Evolutionary conservation across 2,329 filamentous ascomycete genomes (phyloP), one percentile per base, ranked within the genome.

Genomic region (Trichoderma brevicompactum): DNA sequence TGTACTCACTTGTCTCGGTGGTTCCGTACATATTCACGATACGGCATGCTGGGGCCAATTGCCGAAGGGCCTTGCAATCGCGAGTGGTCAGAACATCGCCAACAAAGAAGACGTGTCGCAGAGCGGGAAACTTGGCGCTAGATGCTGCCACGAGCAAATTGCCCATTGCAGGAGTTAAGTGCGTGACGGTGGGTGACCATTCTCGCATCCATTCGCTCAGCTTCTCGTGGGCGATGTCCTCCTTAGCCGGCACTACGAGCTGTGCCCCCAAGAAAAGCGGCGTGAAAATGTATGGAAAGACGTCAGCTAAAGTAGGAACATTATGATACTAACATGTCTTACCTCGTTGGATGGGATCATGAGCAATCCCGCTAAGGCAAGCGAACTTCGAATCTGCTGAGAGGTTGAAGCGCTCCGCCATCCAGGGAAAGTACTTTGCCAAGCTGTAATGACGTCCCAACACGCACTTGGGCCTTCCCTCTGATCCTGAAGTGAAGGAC

Each of bases 151-250:
- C 94, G 89, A 98, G 81, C 67, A 98, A 95, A 72, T 97, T 92
- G 64, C 94, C 94, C 94, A 98, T 97, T 65, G 95, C 95, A 9
- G 95, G 95, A 1, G 95, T 99, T 44, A 98, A 80, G 77, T 98
- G 95, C 12, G 90, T 92, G 19, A 93, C 91, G 15, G 89, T 96
- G 2, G 91, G 87, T 91, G 86, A 60, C 23, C 23, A 28, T 28
- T 89, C 86, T 60, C 84, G 82, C 84, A 97, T 92, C 95, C 95
- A 99, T 73, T 96, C 92, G 5, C 89, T 89, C 13, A 97, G 82
- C 71, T 65, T 88, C 78, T 97, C 94, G 75, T 97, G 91, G 62
- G 89, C 86, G 66, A 98, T 98, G 70, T 93, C 88, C 68, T 97
- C 93, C 65, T 86, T 86, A 10, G 91, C 86, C 0, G 94, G 94